Conservation (phyloP, 192 early-diverging fungal species). For the Coemansia interrupta region DNA sequence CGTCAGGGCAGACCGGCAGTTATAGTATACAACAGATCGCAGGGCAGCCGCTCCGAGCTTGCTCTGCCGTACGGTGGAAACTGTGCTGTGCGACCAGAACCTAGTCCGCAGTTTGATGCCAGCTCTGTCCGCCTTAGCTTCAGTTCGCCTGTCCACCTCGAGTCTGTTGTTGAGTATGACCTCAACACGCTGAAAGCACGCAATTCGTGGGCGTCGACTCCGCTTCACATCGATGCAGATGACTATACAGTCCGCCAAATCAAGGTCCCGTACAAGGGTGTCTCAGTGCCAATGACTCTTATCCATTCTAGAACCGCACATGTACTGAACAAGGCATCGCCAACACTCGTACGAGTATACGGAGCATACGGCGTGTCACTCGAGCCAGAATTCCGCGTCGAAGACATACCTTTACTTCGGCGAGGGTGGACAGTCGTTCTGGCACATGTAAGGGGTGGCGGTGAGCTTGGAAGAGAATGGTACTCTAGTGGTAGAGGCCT, state of each 20-base stretch:
- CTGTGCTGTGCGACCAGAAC: slow-evolving; percentile 59
- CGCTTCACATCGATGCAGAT: slow-evolving; percentile 25
- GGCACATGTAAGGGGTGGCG: slow-evolving; percentile 79
- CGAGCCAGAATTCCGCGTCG: slow-evolving; percentile 72
- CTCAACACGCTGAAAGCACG: slow-evolving; percentile 39
- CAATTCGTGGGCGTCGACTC: slow-evolving; percentile 34
- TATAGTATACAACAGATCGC: slow-evolving; percentile 24
- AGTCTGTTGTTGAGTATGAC: slow-evolving; percentile 67
- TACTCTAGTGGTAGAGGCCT: slow-evolving; percentile 69
- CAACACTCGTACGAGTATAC: slow-evolving; percentile 66
- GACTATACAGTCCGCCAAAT: slow-evolving; percentile 31
- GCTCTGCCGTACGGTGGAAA: slow-evolving; percentile 30
- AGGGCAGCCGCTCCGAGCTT: slow-evolving; percentile 17
- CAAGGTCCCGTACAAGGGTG: slow-evolving; percentile 22
- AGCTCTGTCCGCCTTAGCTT: slow-evolving; percentile 34
- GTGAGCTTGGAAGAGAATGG: slow-evolving; percentile 74
- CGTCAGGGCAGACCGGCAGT: slow-evolving; percentile 38
- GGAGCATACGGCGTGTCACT: slow-evolving; percentile 77
- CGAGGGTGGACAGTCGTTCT: slow-evolving; percentile 78
- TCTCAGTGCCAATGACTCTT: slow-evolving; percentile 64
- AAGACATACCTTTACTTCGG: slow-evolving; percentile 71
- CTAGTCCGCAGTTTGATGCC: slow-evolving; percentile 60
- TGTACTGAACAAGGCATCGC: slow-evolving; percentile 24
- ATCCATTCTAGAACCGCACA: slow-evolving; percentile 51
- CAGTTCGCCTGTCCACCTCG: slow-evolving; percentile 62